Evolutionary conservation across 2,329 filamentous ascomycete species (phyloP).

Genomic region (Pseudonectria buxi): DNA sequence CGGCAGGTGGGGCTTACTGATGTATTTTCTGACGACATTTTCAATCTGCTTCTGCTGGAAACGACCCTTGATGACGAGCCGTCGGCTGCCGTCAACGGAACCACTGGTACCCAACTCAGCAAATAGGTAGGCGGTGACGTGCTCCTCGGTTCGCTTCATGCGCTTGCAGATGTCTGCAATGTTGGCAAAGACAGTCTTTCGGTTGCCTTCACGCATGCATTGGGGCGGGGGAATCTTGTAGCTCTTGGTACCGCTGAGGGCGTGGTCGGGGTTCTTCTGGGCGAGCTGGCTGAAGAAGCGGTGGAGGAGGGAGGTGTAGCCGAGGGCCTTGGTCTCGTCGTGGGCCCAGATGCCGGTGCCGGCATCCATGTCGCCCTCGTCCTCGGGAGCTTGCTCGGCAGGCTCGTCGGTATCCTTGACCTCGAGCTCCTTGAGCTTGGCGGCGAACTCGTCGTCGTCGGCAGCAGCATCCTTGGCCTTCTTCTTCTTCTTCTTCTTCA

Average conservation of each 20-base stretch:
- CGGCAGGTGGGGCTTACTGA: slow-evolving; percentile 54
- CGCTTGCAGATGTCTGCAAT: slow-evolving; percentile 98
- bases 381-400: slow-evolving; percentile 42
- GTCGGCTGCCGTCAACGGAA: slow-evolving; percentile 85
- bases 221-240: slow-evolving; percentile 99
- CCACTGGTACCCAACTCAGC: slow-evolving; percentile 96
- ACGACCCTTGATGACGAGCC: slow-evolving; percentile 96
- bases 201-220: slow-evolving; percentile 99
- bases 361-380: slow-evolving; percentile 71
- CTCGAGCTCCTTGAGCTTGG: slow-evolving; percentile 55
- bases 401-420: slow-evolving; percentile 59
- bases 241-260: slow-evolving; percentile 79
- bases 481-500: slow-evolving; percentile 79
- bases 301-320: slow-evolving; percentile 76
- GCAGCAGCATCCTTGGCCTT: slow-evolving; percentile 49
- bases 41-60: slow-evolving; percentile 99
- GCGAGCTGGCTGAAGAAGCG: slow-evolving; percentile 94
- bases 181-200: slow-evolving; percentile 99
- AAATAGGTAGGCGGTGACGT: slow-evolving; percentile 94
- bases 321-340: slow-evolving; percentile 69
- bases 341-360: slow-evolving; percentile 90
- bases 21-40: slow-evolving; percentile 92
- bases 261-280: slow-evolving; percentile 94
- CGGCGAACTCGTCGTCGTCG: slow-evolving; percentile 57
- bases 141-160: slow-evolving; percentile 98